These are phyloP conservation scores for Ampelocalamus luodianensis DNA, from an alignment of 176 grass and related monocot genomes.

Conservation along the genomic window DNA sequence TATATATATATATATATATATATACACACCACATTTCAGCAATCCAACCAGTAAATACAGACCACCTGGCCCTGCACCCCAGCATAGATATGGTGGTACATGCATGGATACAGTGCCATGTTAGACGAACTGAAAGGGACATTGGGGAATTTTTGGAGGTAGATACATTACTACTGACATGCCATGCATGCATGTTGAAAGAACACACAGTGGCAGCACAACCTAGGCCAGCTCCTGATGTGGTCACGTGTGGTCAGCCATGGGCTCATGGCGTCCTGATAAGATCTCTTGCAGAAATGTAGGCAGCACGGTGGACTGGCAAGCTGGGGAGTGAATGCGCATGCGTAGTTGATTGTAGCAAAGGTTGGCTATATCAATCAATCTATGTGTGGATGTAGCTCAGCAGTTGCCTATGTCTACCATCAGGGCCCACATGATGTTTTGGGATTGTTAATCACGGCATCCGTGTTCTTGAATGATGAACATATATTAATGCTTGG, in stretches of 20 bases:
- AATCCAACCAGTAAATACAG: slow-evolving; percentile 30
- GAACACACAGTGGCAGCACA: background rate
- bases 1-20: too few species aligned
- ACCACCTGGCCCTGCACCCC: slow-evolving; percentile 38
- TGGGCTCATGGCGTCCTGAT: background rate
- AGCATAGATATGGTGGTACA: background rate
- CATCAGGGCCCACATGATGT: too few species aligned
- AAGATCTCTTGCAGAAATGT: background rate
- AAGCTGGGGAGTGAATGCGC: slow-evolving; percentile 35
- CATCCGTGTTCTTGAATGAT: too few species aligned
- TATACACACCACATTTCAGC: background rate
- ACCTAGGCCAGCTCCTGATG: slow-evolving; percentile 1
- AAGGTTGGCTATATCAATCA: background rate
- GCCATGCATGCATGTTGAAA: slow-evolving; percentile 13
- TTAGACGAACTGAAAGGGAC: background rate
- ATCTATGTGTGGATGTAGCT: background rate
- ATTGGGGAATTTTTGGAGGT: background rate
- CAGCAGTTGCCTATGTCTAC: background rate
- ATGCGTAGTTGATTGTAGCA: background rate
- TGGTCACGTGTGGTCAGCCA: background rate
- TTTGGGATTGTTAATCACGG: too few species aligned
- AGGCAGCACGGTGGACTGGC: too few species aligned
- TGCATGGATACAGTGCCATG: background rate
- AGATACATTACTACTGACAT: background rate
- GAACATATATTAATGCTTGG: too few species aligned